phyloP scores from a whole-genome alignment of 2,329 filamentous ascomycete species.

The Talaromyces sp. region DNA sequence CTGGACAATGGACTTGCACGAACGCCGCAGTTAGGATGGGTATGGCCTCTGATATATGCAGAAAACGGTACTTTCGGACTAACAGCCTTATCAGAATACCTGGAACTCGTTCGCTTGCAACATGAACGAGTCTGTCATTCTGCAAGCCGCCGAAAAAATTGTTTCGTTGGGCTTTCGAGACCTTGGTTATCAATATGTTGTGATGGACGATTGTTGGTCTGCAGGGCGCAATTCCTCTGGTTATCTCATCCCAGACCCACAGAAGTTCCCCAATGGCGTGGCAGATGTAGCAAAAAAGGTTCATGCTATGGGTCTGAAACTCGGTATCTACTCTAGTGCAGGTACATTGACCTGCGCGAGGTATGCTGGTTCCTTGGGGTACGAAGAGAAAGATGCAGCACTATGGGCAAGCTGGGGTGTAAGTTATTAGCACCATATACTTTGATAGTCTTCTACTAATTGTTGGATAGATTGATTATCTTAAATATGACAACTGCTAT shows the following conservation, averaged over 20 bases:
- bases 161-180: constrained; percentile 49
- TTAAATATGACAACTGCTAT: constrained; percentile 62
- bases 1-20: constrained; percentile 46
- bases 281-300: constrained; percentile 50
- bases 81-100: constrained; percentile 28
- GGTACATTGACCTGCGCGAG: constrained; percentile 32
- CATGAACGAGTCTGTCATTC: constrained; percentile 47
- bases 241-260: constrained; percentile 44
- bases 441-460: not conserved
- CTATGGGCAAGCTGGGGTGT: constrained; percentile 57
- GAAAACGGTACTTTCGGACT: too few species aligned
- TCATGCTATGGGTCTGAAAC: constrained; percentile 53
- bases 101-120: constrained; percentile 50
- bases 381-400: constrained; percentile 57
- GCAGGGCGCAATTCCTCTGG: constrained; percentile 49
- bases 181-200: constrained; percentile 51
- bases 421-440: constrained; percentile 14
- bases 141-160: constrained; percentile 47
- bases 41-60: too few species aligned
- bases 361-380: constrained; percentile 51
- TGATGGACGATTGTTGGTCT: constrained; percentile 59
- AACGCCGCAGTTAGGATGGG: constrained; percentile 49
- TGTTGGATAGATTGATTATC: constrained; percentile 41
- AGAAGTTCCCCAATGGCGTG: constrained; percentile 55
- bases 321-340: constrained; percentile 57